A percentile compares a stretch with the other conserved stretches of the same genome.
phyloP scores from a whole-genome alignment of 2,329 filamentous ascomycete species.

The Chaetomium olivaceum region DNA sequence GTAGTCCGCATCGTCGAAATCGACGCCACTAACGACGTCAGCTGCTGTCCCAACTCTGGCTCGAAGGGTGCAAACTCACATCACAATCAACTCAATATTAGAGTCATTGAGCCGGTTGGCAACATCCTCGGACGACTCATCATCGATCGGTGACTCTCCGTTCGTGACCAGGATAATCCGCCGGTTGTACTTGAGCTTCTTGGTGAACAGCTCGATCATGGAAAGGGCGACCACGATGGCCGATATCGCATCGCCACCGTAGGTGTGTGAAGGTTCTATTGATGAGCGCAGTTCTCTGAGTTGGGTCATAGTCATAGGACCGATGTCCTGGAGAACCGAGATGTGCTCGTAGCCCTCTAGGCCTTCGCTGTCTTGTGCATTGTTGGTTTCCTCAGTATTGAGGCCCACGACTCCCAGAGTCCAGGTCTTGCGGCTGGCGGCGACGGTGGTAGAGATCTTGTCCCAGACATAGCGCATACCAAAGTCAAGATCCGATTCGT shows the following conservation, averaged over 20 bases:
- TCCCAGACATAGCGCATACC: conserved; percentile 93
- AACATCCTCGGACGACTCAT: conserved; percentile 70
- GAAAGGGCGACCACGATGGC: conserved; percentile 82
- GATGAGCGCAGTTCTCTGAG: conserved; percentile 63
- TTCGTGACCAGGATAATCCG: conserved; percentile 86
- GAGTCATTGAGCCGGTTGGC: conserved; percentile 71
- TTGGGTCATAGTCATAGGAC: conserved; percentile 63
- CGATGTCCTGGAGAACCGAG: conserved; percentile 70
- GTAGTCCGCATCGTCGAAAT: conserved; percentile 89
- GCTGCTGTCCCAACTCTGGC: not conserved
- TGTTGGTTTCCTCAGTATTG: conserved; percentile 74
- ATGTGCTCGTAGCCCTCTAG: conserved; percentile 80
- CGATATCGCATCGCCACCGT: conserved; percentile 80
- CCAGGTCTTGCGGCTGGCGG: conserved; percentile 68
- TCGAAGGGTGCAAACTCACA: conserved; percentile 57
- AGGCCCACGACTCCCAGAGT: conserved; percentile 79
- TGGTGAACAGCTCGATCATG: conserved; percentile 80
- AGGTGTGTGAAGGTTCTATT: conserved; percentile 67
- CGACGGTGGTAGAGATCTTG: conserved; percentile 75
- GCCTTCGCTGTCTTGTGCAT: conserved; percentile 63
- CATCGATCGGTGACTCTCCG: conserved; percentile 71
- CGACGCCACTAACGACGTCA: conserved; percentile 65
- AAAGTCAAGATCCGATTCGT: conserved; percentile 83
- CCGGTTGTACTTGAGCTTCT: conserved; percentile 77
- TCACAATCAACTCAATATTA: conserved; percentile 73